Base-by-base conservation (phyloP, 2,329 filamentous ascomycete species). In the Stagonosporopsis tanaceti region DNA sequence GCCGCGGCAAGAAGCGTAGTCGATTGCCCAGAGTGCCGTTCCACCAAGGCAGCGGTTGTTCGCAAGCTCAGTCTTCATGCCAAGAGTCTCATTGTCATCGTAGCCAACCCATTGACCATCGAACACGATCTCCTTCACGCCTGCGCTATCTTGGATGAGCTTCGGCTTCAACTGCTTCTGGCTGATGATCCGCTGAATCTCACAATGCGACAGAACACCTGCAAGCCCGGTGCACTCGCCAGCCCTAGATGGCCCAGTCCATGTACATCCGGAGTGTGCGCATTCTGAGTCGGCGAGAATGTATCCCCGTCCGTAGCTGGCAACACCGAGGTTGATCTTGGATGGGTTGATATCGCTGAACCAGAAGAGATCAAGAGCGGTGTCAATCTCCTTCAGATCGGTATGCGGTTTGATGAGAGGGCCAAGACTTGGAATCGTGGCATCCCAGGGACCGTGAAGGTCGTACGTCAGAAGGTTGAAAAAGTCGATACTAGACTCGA, bases 381-480 rank as follows among this genome's bases (percentile, higher is more conserved):
- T 27, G 5, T 78, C 68, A 17, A 83, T 82, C 63, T 84, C 80
- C 2, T 80, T 81, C 0, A 83, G 51, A 59, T 84, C 82, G 0
- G 81, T 81, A 57, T 84, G 81, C 0, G 67, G 64, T 14, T 71
- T 58, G 4, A 78, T 65, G 12, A 67, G 68, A 0, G 69, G 40
- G 0, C 79, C 80, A 51, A 76, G 59, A 7, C 59, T 53, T 2
- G 54, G 56, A 15, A 47, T 50, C 2, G 37, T 27, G 1, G 53
- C 35, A 15, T 68, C 65, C 63, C 63, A 64, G 5, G 55, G 39
- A 28, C 81, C 81, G 56, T 83, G 78, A 0, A 82, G 56, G 55
- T 83, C 79, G 57, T 82, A 82, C 0, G 72, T 71, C 72, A 82
- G 79, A n/a, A 82, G 35, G 53, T 80, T 82, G 60, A 80, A 75